Conservation (phyloP, 1,284 basidiomycete genomes). For the Puccinia hordei region DNA sequence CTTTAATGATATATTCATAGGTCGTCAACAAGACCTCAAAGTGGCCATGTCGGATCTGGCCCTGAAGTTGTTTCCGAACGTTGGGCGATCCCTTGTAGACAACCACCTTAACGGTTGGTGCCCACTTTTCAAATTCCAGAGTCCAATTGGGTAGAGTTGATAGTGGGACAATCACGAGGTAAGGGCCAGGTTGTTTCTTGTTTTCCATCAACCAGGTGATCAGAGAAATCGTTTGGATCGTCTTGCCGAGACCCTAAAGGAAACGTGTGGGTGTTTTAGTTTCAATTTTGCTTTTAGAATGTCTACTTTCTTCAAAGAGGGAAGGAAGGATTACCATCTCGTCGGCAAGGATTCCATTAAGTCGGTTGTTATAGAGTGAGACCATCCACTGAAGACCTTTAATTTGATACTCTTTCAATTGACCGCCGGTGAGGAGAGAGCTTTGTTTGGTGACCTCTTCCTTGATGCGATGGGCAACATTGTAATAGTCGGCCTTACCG, state of each 20-base stretch:
- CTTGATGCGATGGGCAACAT: conserved; percentile 88
- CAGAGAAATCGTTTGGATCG: conserved; percentile 84
- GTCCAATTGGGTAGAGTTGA: conserved; percentile 99
- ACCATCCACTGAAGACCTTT: conserved; percentile 97
- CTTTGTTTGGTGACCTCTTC: conserved; percentile 87
- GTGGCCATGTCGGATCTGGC: conserved; percentile 64
- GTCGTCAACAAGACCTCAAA: conserved; percentile 97
- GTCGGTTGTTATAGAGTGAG: conserved; percentile 85
- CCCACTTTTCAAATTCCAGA: conserved; percentile 96
- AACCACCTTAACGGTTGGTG: conserved; percentile 79
- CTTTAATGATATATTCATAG: conserved; percentile 99
- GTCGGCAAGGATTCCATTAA: conserved; percentile 78
- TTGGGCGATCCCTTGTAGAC: conserved; percentile 92
- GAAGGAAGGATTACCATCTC: conserved; percentile 61
- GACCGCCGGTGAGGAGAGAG: conserved; percentile 73
- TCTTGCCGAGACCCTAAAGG: conserved; percentile 62
- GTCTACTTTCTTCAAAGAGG: conserved; percentile 20
- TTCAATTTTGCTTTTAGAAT: neutral
- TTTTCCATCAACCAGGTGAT: conserved; percentile 92
- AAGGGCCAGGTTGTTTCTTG: conserved; percentile 89
- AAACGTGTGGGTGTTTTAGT: neutral
- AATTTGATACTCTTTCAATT: conserved; percentile 76
- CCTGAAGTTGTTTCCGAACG: conserved; percentile 73
- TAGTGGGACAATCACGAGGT: conserved; percentile 94
- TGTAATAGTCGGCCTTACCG: conserved; percentile 89